phyloP scores from a whole-genome alignment of 2,329 filamentous ascomycete genomes.

The Fusarium temperatum region DNA sequence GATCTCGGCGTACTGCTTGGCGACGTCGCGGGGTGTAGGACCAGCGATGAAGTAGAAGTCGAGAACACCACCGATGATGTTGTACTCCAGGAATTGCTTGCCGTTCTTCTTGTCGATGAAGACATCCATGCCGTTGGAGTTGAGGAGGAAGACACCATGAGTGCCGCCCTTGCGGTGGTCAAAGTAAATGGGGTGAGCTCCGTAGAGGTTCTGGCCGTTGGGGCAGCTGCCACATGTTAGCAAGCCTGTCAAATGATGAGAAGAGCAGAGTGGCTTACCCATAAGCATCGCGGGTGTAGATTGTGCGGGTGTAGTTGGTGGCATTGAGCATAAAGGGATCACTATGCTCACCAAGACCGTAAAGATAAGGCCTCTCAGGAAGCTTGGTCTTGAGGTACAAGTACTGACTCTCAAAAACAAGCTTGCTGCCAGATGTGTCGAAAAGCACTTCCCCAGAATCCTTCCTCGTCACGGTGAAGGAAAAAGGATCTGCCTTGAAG shows the following conservation, averaged over 20 bases:
- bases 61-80: conserved; percentile 78
- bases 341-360: conserved; percentile 81
- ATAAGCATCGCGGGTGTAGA: conserved; percentile 70
- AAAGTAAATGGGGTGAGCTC: conserved; percentile 78
- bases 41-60: conserved; percentile 76
- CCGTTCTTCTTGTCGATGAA: conserved; percentile 70
- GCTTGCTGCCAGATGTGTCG: conserved; percentile 70
- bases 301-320: conserved; percentile 67
- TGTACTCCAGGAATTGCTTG: conserved; percentile 80
- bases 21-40: conserved; percentile 65
- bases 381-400: conserved; percentile 76
- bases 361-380: conserved; percentile 74
- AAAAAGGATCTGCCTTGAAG: conserved; percentile 65
- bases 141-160: conserved; percentile 74
- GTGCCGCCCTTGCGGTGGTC: conserved; percentile 70
- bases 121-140: conserved; percentile 81
- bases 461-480: conserved; percentile 65
- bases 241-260: accelerated
- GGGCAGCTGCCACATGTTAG: conserved; percentile 53
- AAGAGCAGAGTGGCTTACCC: not conserved
- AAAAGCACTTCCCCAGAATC: conserved; percentile 65
- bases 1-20: conserved; percentile 67
- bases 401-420: conserved; percentile 84
- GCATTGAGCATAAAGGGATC: conserved; percentile 75
- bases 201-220: conserved; percentile 72